Evolutionary conservation across 108 stramenopile species (phyloP), one percentile per base, ranked within the genome.

Genomic region (Ochromonas danica): DNA sequence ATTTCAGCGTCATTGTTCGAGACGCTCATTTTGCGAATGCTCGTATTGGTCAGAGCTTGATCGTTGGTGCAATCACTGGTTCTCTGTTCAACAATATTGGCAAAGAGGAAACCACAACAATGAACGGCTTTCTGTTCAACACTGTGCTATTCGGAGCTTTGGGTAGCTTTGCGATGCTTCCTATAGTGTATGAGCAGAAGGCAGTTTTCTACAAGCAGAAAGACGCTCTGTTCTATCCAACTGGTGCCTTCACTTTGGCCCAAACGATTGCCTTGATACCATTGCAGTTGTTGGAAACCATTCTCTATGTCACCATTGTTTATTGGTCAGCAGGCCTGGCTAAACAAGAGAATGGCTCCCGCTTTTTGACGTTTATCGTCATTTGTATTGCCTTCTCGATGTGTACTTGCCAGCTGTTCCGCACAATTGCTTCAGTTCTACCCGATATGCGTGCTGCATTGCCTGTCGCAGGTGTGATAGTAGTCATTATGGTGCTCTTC

Each of bases 121-220:
- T 67, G 63, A 67, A 33, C 25, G 63, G 63, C 63, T 67, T 28
- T 67, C 31, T 67, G 35, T 67, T 67, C 25, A 10, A 10, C 6
- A 39, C 83, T 0, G 80, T 92, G 79, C 84, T 95, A 71, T 91
- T 87, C 70, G 79, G 90, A 31, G 81, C 82, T 40, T 36, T 91
- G 62, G 88, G 89, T 27, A 89, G 87, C 0, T 89, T 93, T 88
- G 70, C 88, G 25, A 88, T 88, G 70, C 78, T 95, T n/a, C 77
- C 89, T 27, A 81, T 84, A n/a, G 89, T 91, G 57, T 89, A 91
- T 77, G 83, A 87, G 41, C 74, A 77, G 30, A 87, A 93, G 14
- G 78, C 81, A 14, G 84, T 93, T 17, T 90, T 93, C 42, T 92
- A 95, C 88, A 94, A 95, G 79, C 93, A 94, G 63, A 88, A 87